Evolutionary conservation across 306 rosid genomes (phyloP).

Genomic region (Dicorynia guianensis): DNA sequence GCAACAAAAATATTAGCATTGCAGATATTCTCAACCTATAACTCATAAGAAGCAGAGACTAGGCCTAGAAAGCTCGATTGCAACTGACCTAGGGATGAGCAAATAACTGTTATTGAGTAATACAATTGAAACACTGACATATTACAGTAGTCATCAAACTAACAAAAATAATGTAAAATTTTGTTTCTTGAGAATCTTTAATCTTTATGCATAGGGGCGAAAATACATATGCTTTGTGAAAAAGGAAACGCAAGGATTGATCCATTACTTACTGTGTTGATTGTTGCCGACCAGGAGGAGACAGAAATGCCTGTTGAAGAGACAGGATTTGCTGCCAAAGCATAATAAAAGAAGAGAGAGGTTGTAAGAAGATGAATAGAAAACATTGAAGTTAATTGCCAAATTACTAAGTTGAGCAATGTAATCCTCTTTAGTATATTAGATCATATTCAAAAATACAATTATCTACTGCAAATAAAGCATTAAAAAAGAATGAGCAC

Average conservation of each 20-base stretch:
- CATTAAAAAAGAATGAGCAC: background rate
- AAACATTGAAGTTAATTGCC: conserved; percentile 5
- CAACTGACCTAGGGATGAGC: background rate
- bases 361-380: conserved; percentile 12
- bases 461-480: background rate
- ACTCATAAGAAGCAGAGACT: conserved; percentile 12
- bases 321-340: conserved; percentile 69
- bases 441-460: conserved; percentile 1
- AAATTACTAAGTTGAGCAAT: background rate
- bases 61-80: conserved; percentile 3
- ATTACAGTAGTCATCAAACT: conserved; percentile 23
- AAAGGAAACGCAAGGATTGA: conserved; percentile 31
- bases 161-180: conserved; percentile 19
- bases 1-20: background rate
- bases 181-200: background rate
- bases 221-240: conserved; percentile 11
- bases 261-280: conserved; percentile 70
- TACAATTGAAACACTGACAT: background rate
- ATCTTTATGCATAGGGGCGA: background rate
- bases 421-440: conserved; percentile 8
- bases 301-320: conserved; percentile 67
- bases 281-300: conserved; percentile 69
- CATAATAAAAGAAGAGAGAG: background rate
- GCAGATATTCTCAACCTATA: background rate
- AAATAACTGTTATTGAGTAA: conserved; percentile 5